Conservation (phyloP, 2,329 filamentous ascomycete species). For the Nannizziopsis barbatae region DNA sequence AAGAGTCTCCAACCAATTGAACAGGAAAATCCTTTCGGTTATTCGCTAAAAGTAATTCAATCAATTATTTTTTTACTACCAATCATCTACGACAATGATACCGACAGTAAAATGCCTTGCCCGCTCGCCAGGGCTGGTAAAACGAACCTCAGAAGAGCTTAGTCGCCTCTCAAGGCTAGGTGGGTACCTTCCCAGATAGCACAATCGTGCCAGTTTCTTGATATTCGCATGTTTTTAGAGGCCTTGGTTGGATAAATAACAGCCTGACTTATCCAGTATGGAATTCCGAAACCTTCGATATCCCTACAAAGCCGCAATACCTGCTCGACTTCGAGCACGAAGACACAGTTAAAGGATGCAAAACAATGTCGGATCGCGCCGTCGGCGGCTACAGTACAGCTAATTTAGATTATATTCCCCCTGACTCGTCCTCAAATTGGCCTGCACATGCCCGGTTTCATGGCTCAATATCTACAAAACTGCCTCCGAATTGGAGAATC, state of each 20-base stretch:
- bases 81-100: constrained; percentile 22
- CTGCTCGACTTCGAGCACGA: constrained; percentile 35
- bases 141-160: constrained; percentile 49
- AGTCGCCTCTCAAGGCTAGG: constrained; percentile 46
- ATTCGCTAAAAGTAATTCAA: background rate
- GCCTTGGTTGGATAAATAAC: background rate
- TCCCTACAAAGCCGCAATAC: constrained; percentile 30
- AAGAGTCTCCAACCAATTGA: background rate
- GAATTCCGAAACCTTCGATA: constrained; percentile 30
- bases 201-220: background rate
- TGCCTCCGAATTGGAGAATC: constrained; percentile 53
- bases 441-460: constrained; percentile 69
- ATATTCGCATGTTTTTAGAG: background rate
- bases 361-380: constrained; percentile 75
- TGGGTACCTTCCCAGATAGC: constrained; percentile 21
- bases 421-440: constrained; percentile 30
- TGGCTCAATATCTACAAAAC: constrained; percentile 73
- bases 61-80: background rate
- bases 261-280: constrained; percentile 23
- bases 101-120: constrained; percentile 32
- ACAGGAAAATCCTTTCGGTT: background rate
- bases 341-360: constrained; percentile 34
- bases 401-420: constrained; percentile 55
- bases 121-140: constrained; percentile 42
- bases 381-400: constrained; percentile 77